Evolutionary conservation across 805 yeast genomes (phyloP).

Genomic region (Yarrowia hollandica): DNA sequence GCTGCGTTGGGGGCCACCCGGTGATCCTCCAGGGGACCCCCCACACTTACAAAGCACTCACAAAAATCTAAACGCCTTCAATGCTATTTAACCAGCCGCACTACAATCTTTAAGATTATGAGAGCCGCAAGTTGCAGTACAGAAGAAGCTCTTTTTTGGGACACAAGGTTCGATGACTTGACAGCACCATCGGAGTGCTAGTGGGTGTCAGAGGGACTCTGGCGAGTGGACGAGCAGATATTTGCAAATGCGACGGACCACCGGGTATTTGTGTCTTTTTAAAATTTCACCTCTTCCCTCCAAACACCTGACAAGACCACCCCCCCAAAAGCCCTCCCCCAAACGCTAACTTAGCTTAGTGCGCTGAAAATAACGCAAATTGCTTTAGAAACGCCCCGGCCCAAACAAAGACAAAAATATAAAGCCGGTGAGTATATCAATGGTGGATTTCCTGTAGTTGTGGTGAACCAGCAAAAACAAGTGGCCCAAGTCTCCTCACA

Average conservation of each 20-base stretch:
- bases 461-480: no score
- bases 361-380: conserved; percentile 20
- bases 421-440: conserved; percentile 22
- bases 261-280: no score
- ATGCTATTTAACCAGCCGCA: conserved; percentile 13
- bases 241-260: no score
- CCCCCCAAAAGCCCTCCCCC: neutral
- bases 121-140: conserved; percentile 12
- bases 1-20: no score
- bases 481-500: neutral
- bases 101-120: neutral
- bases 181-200: neutral
- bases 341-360: conserved; percentile 10
- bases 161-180: conserved; percentile 19
- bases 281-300: no score
- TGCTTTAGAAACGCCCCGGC: conserved; percentile 18
- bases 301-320: no score
- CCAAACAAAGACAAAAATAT: conserved; percentile 1
- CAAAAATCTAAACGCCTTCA: conserved; percentile 8
- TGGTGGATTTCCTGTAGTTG: neutral
- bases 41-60: no score
- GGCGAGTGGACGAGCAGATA: no score
- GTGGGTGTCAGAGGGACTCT: neutral
- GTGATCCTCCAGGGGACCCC: no score
- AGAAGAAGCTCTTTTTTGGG: conserved; percentile 10